These are phyloP conservation scores for Aspergillus sp. DNA, from an alignment of 2,329 filamentous ascomycete genomes.

Conservation along the genomic window DNA sequence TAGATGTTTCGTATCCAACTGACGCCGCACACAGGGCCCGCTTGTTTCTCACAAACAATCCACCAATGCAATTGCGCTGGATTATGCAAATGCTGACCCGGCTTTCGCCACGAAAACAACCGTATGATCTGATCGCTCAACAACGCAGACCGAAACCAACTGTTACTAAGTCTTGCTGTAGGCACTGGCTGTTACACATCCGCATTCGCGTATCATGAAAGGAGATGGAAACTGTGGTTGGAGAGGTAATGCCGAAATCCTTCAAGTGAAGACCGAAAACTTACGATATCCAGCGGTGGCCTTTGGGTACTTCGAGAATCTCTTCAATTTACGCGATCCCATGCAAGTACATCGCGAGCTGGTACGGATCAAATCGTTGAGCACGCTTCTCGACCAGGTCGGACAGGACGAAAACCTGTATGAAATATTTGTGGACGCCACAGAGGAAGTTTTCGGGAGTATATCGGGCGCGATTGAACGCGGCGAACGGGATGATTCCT, in stretches of 20 bases:
- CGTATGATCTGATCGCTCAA: constrained; percentile 48
- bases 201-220: constrained; percentile 80
- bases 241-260: constrained; percentile 72
- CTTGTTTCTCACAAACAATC: constrained; percentile 76
- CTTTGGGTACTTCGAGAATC: constrained; percentile 88
- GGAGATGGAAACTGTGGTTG: constrained; percentile 97
- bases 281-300: constrained; percentile 67
- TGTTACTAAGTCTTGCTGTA: constrained; percentile 38
- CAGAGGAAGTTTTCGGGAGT: constrained; percentile 65
- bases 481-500: constrained; percentile 56
- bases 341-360: constrained; percentile 68
- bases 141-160: neutral
- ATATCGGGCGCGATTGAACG: constrained; percentile 58
- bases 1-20: constrained; percentile 15
- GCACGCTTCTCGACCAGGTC: constrained; percentile 66
- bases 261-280: constrained; percentile 7
- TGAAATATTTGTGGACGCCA: constrained; percentile 81
- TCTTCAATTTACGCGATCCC: constrained; percentile 67
- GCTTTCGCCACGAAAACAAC: constrained; percentile 83
- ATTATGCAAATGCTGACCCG: constrained; percentile 86
- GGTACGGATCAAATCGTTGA: constrained; percentile 69
- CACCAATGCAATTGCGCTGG: constrained; percentile 73
- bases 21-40: constrained; percentile 60
- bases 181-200: constrained; percentile 80
- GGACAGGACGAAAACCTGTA: constrained; percentile 70